Conservation (phyloP, 495 filamentous ascomycete genomes). For the Opeltia flavorubescens region DNA sequence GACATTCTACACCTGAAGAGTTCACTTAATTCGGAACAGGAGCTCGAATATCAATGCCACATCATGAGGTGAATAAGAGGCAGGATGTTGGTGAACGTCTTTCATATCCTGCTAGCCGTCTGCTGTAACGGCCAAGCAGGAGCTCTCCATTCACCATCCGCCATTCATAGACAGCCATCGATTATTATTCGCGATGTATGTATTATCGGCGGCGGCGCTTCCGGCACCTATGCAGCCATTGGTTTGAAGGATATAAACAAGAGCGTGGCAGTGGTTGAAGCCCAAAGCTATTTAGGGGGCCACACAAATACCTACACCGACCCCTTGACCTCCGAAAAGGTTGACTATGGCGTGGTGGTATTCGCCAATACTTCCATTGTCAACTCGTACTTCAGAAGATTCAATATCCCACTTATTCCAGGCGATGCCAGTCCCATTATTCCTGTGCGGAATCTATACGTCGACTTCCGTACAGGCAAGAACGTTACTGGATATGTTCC, state of each 20-base stretch:
- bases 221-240: constrained; percentile 34
- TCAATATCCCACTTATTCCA: constrained; percentile 23
- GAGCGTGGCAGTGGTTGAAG: constrained; percentile 29
- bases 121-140: no score
- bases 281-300: constrained; percentile 24
- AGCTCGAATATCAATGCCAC: no score
- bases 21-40: no score
- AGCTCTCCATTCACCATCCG: no score
- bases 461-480: constrained; percentile 28
- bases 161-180: no score
- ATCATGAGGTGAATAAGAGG: no score
- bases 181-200: no score
- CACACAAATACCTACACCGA: constrained; percentile 11
- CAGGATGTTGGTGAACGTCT: no score
- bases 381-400: constrained; percentile 25
- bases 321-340: neutral
- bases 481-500: constrained; percentile 17
- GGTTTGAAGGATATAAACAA: constrained; percentile 25
- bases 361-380: constrained; percentile 5
- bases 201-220: constrained; percentile 33
- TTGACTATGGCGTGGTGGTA: constrained; percentile 7
- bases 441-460: constrained; percentile 15
- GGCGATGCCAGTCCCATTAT: constrained; percentile 11
- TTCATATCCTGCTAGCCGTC: no score
- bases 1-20: no score